phyloP scores from a whole-genome alignment of 75 land plant species.

The Ceratopteris richardii region DNA sequence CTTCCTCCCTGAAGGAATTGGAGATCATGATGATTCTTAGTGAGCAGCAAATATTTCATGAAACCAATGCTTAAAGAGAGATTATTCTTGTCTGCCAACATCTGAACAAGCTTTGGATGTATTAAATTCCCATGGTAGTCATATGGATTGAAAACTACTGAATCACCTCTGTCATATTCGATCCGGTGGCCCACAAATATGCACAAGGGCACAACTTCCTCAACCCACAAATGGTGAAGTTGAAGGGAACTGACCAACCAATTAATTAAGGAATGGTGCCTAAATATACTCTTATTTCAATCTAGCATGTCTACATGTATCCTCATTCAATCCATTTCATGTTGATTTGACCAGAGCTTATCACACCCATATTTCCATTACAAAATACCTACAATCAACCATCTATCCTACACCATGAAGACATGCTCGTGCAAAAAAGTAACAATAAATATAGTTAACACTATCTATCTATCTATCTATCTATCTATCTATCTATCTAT shows the following conservation, averaged over 20 bases:
- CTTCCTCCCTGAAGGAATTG: constrained; percentile 5
- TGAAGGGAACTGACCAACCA: constrained; percentile 63
- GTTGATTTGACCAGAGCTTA: too few species aligned
- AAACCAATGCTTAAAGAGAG: constrained; percentile 63
- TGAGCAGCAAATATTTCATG: constrained; percentile 39
- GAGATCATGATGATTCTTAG: constrained; percentile 35
- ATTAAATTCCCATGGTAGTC: constrained; percentile 71
- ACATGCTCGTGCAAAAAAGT: too few species aligned
- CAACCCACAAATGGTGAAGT: constrained; percentile 49
- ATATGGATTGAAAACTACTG: constrained; percentile 72
- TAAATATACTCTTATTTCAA: constrained; percentile 34
- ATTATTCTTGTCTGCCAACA: constrained; percentile 59
- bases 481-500: too few species aligned
- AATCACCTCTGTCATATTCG: constrained; percentile 65
- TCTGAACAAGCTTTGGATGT: constrained; percentile 67
- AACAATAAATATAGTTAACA: too few species aligned
- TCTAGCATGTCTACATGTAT: constrained; percentile 66
- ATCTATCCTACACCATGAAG: too few species aligned
- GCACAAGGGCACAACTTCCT: constrained; percentile 37
- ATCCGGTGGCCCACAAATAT: constrained; percentile 69
- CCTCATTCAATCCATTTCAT: too few species aligned
- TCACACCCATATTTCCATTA: too few species aligned
- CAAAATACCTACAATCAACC: too few species aligned
- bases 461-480: too few species aligned
- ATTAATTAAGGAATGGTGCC: constrained; percentile 57